Base-by-base conservation (phyloP, 2,329 filamentous ascomycete species). In the Hymenoscyphus infarciens region DNA sequence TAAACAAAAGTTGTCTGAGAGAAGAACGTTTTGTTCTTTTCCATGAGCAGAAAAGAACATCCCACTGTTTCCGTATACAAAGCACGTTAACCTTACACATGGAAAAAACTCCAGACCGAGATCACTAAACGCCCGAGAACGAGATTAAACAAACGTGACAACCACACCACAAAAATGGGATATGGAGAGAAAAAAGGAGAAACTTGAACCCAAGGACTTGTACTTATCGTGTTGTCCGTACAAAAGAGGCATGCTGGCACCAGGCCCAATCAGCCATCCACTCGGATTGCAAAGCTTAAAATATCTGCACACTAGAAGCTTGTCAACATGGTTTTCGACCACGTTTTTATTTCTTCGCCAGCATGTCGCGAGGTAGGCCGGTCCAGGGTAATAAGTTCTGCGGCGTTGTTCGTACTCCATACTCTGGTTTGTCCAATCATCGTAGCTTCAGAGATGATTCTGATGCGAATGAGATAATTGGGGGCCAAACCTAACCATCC, bases 401-500 rank as follows among this genome's bases (percentile, higher is more conserved):
- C 19, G 42, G n/a, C n/a, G 42, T 49, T 49, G 42, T 22, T 22
- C 42, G 19, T 45, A 45, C 42, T 45, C 42, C 42, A 7, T 45
- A 11, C 42, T 49, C n/a, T 49, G 42, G 19, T 2, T 3, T 49
- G n/a, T 25, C 42, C 42, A 49, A 49, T 49, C 42, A 49, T 8
- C 1, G 42, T 11, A 19, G 39, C 39, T 42, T 19, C 16, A 42
- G n/a, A 42, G 19, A 22, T 1, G 10, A 11, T 33, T 33, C 8
- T 33, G 31, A 35, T 35, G 42, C 42, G 42, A 49, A 49, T 16
- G 54, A 33, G 29, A 13, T 31, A 33, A 15, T 52, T 59, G 57
- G 42, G 57, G 57, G 57, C 57, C 27, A 31, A 59, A 59, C 11
- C 57, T 42, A 53, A 59, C 57, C 25, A 13, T 29, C 57, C 57